phyloP scores from a whole-genome alignment of 2,329 filamentous ascomycete genomes.

The Alternaria sp. region DNA sequence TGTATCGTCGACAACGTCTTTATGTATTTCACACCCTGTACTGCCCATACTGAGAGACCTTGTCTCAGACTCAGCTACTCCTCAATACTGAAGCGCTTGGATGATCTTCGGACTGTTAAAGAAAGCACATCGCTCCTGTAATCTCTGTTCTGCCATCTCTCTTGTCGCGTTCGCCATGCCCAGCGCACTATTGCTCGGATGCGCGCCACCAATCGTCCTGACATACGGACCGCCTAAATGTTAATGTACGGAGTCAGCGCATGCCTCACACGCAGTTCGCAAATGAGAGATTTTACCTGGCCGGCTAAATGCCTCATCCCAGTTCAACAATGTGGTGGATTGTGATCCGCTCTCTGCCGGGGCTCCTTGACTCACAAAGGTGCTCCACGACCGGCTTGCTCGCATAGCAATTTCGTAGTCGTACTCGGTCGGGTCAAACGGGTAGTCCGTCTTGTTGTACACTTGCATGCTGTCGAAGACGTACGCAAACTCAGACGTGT shows the following conservation, averaged over 20 bases:
- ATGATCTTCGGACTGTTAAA: conserved; percentile 56
- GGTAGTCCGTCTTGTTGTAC: conserved; percentile 51
- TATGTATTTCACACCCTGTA: not conserved
- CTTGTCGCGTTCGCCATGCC: conserved; percentile 43
- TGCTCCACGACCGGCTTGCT: conserved; percentile 57
- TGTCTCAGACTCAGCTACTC: not conserved
- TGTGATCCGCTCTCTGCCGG: conserved; percentile 22
- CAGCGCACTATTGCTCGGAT: conserved; percentile 52
- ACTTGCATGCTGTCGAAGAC: conserved; percentile 53
- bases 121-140: conserved; percentile 57
- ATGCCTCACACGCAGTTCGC: not conserved
- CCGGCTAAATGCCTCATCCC: conserved; percentile 48
- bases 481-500: conserved; percentile 62
- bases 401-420: conserved; percentile 52
- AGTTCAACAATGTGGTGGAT: conserved; percentile 33
- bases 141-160: conserved; percentile 46
- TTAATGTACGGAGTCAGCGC: not conserved
- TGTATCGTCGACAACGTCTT: not conserved
- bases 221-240: conserved; percentile 23
- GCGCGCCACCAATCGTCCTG: conserved; percentile 51
- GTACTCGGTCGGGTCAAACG: conserved; percentile 38
- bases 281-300: not conserved
- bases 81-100: conserved; percentile 43
- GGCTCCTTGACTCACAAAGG: conserved; percentile 52
- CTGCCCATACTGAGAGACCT: not conserved